Conservation (phyloP, 140 eudicot species). For the Bidens hawaiensis region DNA sequence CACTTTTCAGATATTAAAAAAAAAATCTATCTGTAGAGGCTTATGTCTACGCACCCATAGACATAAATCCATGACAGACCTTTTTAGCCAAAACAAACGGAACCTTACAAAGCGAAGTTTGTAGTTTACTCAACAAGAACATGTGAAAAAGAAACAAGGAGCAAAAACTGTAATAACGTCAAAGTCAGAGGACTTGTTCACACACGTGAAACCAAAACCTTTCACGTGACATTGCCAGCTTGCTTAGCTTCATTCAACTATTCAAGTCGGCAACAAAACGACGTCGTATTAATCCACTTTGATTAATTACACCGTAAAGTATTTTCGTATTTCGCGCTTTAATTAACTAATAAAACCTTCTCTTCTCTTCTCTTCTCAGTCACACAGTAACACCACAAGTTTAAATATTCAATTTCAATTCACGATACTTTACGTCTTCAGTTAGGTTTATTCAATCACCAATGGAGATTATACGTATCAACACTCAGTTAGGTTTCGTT, state of each 20-base stretch:
- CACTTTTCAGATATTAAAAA: too few relatives aligned
- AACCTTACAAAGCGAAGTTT: not conserved
- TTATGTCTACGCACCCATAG: too few relatives aligned
- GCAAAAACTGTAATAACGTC: not conserved
- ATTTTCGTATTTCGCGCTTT: conserved; percentile 18
- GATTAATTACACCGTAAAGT: not conserved
- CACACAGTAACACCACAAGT: not conserved
- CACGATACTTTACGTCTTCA: conserved; percentile 30
- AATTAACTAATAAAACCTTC: conserved; percentile 15
- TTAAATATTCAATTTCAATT: not conserved
- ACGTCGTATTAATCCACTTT: conserved; percentile 2
- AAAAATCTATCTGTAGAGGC: too few relatives aligned
- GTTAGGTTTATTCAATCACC: conserved; percentile 14
- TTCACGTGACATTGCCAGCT: conserved; percentile 9
- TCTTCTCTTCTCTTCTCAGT: conserved; percentile 12
- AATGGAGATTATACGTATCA: too few relatives aligned
- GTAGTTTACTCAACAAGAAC: not conserved
- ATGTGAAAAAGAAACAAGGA: not conserved
- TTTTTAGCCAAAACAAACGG: too few relatives aligned
- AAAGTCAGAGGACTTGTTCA: conserved; percentile 2
- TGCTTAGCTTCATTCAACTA: too few relatives aligned
- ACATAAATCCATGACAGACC: too few relatives aligned
- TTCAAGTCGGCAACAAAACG: conserved; percentile 1
- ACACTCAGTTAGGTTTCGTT: too few relatives aligned
- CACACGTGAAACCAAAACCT: conserved; percentile 10